Evolutionary conservation across 768 basidiomycete species (phyloP).

Genomic region (Agrocybe chaxingu): DNA sequence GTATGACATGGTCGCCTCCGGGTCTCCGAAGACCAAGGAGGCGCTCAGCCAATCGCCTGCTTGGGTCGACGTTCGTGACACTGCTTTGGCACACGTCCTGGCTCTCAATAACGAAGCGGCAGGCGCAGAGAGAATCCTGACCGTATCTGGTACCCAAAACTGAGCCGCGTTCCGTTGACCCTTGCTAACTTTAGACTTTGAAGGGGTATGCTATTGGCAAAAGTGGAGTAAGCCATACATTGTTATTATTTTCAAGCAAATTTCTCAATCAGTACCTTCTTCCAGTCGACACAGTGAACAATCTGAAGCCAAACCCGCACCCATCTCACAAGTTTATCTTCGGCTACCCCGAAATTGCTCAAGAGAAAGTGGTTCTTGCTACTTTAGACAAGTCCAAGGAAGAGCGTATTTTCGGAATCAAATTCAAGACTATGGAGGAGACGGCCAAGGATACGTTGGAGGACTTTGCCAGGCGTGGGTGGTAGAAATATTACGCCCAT

Average conservation of each 20-base stretch:
- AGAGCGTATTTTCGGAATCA: conserved; percentile 27
- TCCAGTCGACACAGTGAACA: conserved; percentile 30
- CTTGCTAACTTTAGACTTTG: not conserved
- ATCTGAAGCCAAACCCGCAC: conserved; percentile 18
- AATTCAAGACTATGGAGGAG: conserved; percentile 26
- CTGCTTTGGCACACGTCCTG: conserved; percentile 51
- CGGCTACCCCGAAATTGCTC: conserved; percentile 24
- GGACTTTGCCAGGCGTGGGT: conserved; percentile 28
- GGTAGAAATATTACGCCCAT: conserved; percentile 14
- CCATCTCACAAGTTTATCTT: conserved; percentile 18
- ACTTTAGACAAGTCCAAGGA: conserved; percentile 26
- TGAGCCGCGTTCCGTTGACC: not conserved
- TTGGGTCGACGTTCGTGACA: conserved; percentile 53
- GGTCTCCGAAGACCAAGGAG: conserved; percentile 16
- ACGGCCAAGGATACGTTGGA: conserved; percentile 26
- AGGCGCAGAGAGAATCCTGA: conserved; percentile 53
- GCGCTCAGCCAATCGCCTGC: conserved; percentile 12
- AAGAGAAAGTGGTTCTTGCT: conserved; percentile 15
- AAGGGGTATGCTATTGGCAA: conserved; percentile 28
- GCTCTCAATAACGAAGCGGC: conserved; percentile 50
- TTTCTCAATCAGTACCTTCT: not conserved
- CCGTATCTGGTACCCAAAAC: conserved; percentile 28
- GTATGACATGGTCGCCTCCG: conserved; percentile 23
- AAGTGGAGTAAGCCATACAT: conserved; percentile 30
- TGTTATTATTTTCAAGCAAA: not conserved